These are phyloP conservation scores for Tylopilus cervinicoccineus DNA, from an alignment of 768 basidiomycete genomes.

Conservation along the genomic window DNA sequence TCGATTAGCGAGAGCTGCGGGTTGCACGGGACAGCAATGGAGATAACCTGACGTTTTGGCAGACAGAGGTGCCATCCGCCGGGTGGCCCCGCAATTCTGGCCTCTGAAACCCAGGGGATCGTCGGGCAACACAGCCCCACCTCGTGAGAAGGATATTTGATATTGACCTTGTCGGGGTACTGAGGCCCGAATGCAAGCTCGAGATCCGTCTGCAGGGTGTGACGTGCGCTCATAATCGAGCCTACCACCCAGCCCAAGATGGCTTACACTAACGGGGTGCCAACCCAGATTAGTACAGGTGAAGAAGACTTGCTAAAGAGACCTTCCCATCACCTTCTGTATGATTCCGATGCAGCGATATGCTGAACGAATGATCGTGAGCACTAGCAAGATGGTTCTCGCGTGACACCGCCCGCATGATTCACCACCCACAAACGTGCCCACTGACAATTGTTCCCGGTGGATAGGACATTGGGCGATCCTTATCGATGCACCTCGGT, in stretches of 20 bases:
- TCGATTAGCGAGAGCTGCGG: conserved; percentile 17
- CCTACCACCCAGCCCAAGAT: conserved; percentile 15
- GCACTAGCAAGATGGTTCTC: conserved; percentile 13
- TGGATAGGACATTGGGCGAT: conserved; percentile 8
- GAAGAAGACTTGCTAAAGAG: conserved; percentile 18
- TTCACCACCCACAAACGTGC: conserved; percentile 12
- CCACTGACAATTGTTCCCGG: conserved; percentile 8
- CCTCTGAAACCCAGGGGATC: conserved; percentile 8
- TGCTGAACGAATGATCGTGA: conserved; percentile 21
- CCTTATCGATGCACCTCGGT: conserved; percentile 32
- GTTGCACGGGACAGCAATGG: conserved; percentile 13
- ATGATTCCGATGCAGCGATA: conserved; percentile 10
- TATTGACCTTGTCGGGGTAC: conserved; percentile 18
- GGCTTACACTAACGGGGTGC: conserved; percentile 19
- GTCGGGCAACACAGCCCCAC: conserved; percentile 11
- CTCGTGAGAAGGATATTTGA: conserved; percentile 18
- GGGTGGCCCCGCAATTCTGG: conserved; percentile 6
- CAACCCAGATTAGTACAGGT: conserved; percentile 24
- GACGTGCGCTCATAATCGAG: conserved; percentile 8
- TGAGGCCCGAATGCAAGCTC: conserved; percentile 17
- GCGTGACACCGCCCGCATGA: conserved; percentile 15
- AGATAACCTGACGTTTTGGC: conserved; percentile 7
- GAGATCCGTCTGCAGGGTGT: conserved; percentile 21
- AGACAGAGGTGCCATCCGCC: conserved; percentile 7
- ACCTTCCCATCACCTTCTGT: conserved; percentile 4